phyloP scores from a whole-genome alignment of 805 yeast species.

The Wickerhamomyces ciferrii region DNA sequence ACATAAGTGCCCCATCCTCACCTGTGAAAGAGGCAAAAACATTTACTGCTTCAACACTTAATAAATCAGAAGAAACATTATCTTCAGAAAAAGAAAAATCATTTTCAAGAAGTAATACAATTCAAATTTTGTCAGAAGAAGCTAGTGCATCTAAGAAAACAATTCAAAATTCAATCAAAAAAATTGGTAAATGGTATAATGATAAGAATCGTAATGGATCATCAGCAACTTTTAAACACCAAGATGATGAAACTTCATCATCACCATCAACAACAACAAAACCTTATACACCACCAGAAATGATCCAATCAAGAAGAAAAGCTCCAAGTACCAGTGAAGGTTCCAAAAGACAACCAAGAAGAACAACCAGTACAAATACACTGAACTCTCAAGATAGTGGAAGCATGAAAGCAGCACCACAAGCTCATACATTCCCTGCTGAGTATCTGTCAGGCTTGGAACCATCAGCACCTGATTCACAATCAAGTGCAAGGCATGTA shows the following conservation, averaged over 20 bases:
- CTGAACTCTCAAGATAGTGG: slow-evolving; percentile 2
- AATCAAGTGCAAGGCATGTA: slow-evolving; percentile 5
- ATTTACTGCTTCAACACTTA: background rate
- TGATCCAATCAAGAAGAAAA: slow-evolving; percentile 57
- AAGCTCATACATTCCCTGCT: slow-evolving; percentile 21
- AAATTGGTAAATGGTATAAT: slow-evolving; percentile 70
- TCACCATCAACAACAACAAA: slow-evolving; percentile 1
- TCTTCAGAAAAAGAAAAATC: slow-evolving; percentile 2
- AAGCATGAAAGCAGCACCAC: slow-evolving; percentile 17
- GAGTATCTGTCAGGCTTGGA: slow-evolving; percentile 18
- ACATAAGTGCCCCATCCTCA: background rate
- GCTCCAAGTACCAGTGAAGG: slow-evolving; percentile 12
- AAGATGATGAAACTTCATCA: background rate
- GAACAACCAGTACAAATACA: background rate
- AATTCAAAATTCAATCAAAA: slow-evolving; percentile 43
- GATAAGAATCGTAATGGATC: slow-evolving; percentile 31
- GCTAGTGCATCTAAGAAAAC: slow-evolving; percentile 29
- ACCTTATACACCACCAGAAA: slow-evolving; percentile 50
- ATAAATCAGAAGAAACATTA: slow-evolving; percentile 8
- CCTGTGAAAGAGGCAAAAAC: slow-evolving; percentile 2
- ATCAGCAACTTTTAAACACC: background rate
- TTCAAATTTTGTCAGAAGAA: slow-evolving; percentile 20
- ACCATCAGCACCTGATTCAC: slow-evolving; percentile 10
- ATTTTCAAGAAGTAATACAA: slow-evolving; percentile 10
- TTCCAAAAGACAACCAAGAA: background rate